Conservation (phyloP, 129 eudicot species). For the Lonicera japonica region DNA sequence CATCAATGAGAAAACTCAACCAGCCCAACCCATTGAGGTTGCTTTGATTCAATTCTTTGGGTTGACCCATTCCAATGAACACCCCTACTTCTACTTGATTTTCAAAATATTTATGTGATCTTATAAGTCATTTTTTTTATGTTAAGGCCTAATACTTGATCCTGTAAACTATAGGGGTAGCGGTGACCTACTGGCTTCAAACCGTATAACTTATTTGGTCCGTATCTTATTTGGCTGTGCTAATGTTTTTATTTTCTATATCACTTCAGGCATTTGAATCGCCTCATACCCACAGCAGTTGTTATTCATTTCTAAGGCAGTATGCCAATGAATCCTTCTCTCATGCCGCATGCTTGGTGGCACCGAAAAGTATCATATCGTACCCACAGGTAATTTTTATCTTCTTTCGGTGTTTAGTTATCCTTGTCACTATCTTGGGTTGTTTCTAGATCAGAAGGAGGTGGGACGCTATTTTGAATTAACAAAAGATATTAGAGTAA, state of each 20-base stretch:
- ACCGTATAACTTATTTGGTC: neutral
- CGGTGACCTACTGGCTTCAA: neutral
- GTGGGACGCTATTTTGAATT: neutral
- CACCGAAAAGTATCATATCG: slow-evolving; percentile 80
- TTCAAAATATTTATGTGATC: neutral
- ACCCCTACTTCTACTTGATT: neutral
- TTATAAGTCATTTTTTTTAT: neutral
- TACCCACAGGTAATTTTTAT: slow-evolving; percentile 72
- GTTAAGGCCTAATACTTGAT: too few species aligned
- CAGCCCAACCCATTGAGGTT: too few species aligned
- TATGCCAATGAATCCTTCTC: slow-evolving; percentile 82
- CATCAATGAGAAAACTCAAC: too few species aligned
- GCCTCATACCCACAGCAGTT: slow-evolving; percentile 82
- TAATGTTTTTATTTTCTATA: slow-evolving; percentile 2
- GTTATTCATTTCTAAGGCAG: slow-evolving; percentile 71
- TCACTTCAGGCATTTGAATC: slow-evolving; percentile 81
- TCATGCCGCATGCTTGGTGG: slow-evolving; percentile 79
- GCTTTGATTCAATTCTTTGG: too few species aligned
- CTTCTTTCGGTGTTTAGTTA: neutral
- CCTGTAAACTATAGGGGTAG: too few species aligned
- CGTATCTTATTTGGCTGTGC: slow-evolving; percentile 5
- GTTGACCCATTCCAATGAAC: too few species aligned
- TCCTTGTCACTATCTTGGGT: neutral
- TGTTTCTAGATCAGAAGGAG: neutral
- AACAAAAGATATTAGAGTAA: neutral